Percentiles rank a stretch among this genome's conserved stretches.
These are phyloP conservation scores for Penicillium ucsense DNA, from an alignment of 495 filamentous ascomycete genomes.

Conservation along the genomic window DNA sequence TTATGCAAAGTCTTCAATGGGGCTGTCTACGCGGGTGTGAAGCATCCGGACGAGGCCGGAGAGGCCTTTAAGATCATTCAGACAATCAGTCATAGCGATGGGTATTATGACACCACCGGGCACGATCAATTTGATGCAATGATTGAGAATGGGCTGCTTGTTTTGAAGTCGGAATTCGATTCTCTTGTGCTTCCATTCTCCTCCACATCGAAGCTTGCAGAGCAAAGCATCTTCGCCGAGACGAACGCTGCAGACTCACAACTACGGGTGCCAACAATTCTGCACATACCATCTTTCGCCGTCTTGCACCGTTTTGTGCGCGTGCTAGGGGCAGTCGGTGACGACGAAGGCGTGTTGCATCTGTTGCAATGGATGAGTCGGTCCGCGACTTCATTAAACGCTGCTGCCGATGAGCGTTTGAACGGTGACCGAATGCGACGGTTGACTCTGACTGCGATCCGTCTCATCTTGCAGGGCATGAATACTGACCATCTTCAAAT, in stretches of 20 bases:
- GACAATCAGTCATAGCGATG: slow-evolving; percentile 4
- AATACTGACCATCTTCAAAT: neutral
- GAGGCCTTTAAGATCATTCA: slow-evolving; percentile 16
- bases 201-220: slow-evolving; percentile 15
- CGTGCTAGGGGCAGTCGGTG: slow-evolving; percentile 38
- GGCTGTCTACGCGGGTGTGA: slow-evolving; percentile 26
- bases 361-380: slow-evolving; percentile 46
- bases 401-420: slow-evolving; percentile 25
- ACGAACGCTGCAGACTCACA: slow-evolving; percentile 5
- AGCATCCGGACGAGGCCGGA: slow-evolving; percentile 14
- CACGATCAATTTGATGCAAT: slow-evolving; percentile 20
- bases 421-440: slow-evolving; percentile 39
- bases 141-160: slow-evolving; percentile 19
- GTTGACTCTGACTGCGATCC: slow-evolving; percentile 40
- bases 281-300: slow-evolving; percentile 34
- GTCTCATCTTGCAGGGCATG: slow-evolving; percentile 42
- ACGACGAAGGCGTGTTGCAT: slow-evolving; percentile 40
- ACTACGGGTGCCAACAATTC: slow-evolving; percentile 21
- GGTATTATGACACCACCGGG: slow-evolving; percentile 1
- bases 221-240: slow-evolving; percentile 10
- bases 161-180: slow-evolving; percentile 31
- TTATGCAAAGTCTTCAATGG: slow-evolving; percentile 38
- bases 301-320: slow-evolving; percentile 45
- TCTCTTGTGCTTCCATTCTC: slow-evolving; percentile 24
- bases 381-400: slow-evolving; percentile 25